Conservation (phyloP, 73 alveolate genomes). For the Stentor coeruleus region DNA sequence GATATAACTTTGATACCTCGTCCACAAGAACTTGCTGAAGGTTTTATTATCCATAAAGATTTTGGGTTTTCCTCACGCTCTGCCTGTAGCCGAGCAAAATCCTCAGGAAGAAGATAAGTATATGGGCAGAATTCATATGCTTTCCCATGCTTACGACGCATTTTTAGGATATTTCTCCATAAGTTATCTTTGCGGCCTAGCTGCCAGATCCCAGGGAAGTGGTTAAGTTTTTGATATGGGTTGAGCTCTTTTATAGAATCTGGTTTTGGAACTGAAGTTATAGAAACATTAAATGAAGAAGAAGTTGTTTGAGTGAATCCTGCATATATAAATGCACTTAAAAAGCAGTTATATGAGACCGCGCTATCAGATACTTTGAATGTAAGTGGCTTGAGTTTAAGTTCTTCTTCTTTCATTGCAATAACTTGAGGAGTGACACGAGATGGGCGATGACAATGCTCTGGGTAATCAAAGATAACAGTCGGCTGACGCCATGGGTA, state of each 20-base stretch:
- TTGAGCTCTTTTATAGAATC: slow-evolving; percentile 52
- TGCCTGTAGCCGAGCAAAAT: slow-evolving; percentile 59
- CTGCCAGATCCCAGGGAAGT: slow-evolving; percentile 84
- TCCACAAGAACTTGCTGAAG: slow-evolving; percentile 91
- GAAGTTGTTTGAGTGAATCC: slow-evolving; percentile 57
- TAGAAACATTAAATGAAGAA: slow-evolving; percentile 55
- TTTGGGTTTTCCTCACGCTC: slow-evolving; percentile 72
- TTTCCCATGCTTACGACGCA: slow-evolving; percentile 53
- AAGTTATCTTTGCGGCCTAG: slow-evolving; percentile 89
- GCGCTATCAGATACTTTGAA: slow-evolving; percentile 50
- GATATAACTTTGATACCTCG: slow-evolving; percentile 87
- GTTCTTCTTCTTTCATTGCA: background rate
- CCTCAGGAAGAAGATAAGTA: slow-evolving; percentile 84
- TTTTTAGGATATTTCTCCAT: slow-evolving; percentile 63
- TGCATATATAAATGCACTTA: slow-evolving; percentile 59
- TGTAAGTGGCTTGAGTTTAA: too few relatives aligned
- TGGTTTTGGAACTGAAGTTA: slow-evolving; percentile 35
- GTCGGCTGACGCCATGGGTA: slow-evolving; percentile 43
- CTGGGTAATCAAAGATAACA: slow-evolving; percentile 44
- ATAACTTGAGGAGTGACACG: slow-evolving; percentile 21
- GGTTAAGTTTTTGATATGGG: slow-evolving; percentile 73
- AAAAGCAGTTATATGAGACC: slow-evolving; percentile 60
- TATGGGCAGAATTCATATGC: slow-evolving; percentile 77
- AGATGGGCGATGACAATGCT: slow-evolving; percentile 23
- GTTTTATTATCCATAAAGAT: slow-evolving; percentile 80